These are phyloP conservation scores for Phyllosticta paracitricarpa DNA, from an alignment of 2,329 filamentous ascomycete species.

Conservation along the genomic window DNA sequence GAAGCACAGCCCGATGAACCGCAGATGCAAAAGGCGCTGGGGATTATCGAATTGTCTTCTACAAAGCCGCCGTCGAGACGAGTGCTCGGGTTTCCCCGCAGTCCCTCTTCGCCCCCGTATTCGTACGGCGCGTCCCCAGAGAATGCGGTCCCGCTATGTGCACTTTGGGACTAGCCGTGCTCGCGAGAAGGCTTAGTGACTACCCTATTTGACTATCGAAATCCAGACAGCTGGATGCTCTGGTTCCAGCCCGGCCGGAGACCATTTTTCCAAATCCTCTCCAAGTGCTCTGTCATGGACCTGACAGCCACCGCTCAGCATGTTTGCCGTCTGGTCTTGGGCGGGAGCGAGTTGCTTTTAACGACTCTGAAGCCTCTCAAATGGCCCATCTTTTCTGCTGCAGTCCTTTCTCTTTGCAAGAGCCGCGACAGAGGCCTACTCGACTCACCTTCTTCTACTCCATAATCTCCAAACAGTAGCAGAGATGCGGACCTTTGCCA, in stretches of 20 bases:
- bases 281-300: not conserved
- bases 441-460: not conserved
- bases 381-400: not conserved
- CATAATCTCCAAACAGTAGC: not conserved
- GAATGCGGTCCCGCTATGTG: not conserved
- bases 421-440: not conserved
- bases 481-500: not conserved
- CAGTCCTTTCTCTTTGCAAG: not conserved
- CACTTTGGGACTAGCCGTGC: not conserved
- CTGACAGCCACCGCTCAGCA: not conserved
- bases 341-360: not conserved
- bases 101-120: not conserved
- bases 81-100: not conserved
- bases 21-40: not conserved
- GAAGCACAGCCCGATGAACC: not conserved
- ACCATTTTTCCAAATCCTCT: not conserved
- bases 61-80: not conserved
- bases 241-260: not conserved
- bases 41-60: not conserved
- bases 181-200: not conserved
- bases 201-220: not conserved
- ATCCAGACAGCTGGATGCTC: not conserved
- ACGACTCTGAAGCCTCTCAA: not conserved
- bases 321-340: not conserved
- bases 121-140: too few relatives aligned